These are phyloP conservation scores for Quercus wislizeni DNA, from an alignment of 306 rosid species.

Conservation along the genomic window DNA sequence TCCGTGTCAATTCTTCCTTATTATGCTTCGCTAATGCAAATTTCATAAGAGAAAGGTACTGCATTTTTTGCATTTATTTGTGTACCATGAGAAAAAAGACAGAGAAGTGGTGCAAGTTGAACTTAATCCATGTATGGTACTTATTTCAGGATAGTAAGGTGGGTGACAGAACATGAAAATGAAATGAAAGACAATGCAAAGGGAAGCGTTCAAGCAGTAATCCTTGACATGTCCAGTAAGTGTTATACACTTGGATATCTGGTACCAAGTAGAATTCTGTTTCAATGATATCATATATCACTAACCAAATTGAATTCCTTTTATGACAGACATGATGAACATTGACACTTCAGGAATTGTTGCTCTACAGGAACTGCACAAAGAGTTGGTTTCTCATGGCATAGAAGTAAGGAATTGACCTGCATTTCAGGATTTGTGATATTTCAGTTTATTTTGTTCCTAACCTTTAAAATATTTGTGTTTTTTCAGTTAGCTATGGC, in stretches of 20 bases:
- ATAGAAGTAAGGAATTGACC: slow-evolving; percentile 38
- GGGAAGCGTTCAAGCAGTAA: slow-evolving; percentile 42
- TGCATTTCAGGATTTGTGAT: background rate
- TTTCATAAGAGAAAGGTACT: slow-evolving; percentile 71
- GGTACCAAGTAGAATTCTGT: background rate
- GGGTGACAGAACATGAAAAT: slow-evolving; percentile 49
- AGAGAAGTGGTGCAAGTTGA: background rate
- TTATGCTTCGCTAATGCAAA: slow-evolving; percentile 90
- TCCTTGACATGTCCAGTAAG: slow-evolving; percentile 88
- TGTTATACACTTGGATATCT: background rate
- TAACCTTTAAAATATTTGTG: background rate
- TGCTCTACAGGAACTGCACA: slow-evolving; percentile 69
- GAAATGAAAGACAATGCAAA: slow-evolving; percentile 28
- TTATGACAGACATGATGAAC: slow-evolving; percentile 54
- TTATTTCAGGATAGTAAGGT: slow-evolving; percentile 51
- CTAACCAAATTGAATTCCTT: background rate
- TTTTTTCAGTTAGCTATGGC: slow-evolving; percentile 65
- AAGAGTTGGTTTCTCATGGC: slow-evolving; percentile 47
- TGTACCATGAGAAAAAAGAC: background rate
- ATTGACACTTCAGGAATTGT: slow-evolving; percentile 83
- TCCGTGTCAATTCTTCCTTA: slow-evolving; percentile 69
- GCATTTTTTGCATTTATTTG: background rate
- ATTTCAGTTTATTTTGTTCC: background rate
- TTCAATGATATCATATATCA: background rate
- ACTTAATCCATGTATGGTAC: background rate